Conservation (phyloP, 2,329 filamentous ascomycete species). For the Periconia sp. region DNA sequence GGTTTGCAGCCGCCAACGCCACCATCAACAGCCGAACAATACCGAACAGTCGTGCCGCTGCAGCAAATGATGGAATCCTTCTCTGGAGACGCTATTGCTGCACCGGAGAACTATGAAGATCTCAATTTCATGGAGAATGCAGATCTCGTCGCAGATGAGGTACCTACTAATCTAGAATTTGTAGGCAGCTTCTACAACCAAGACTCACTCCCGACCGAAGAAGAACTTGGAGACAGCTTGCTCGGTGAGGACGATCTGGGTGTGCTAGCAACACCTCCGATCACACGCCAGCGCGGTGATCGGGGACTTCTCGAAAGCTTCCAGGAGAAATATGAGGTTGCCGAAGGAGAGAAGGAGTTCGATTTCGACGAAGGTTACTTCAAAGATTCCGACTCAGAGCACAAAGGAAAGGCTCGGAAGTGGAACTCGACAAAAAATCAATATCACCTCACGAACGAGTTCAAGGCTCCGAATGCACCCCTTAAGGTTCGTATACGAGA, state of each 20-base stretch:
- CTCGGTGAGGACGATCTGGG: slow-evolving; percentile 49
- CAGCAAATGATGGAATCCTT: slow-evolving; percentile 90
- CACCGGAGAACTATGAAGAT: slow-evolving; percentile 62
- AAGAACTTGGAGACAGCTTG: slow-evolving; percentile 51
- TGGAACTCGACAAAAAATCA: slow-evolving; percentile 82
- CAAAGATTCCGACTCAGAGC: slow-evolving; percentile 60
- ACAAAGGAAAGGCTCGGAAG: slow-evolving; percentile 72
- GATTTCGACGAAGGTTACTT: slow-evolving; percentile 82
- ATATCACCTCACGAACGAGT: slow-evolving; percentile 70
- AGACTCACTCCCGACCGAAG: slow-evolving; percentile 47
- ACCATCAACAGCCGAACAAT: slow-evolving; percentile 82
- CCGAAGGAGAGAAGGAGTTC: slow-evolving; percentile 66
- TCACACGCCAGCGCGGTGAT: slow-evolving; percentile 39
- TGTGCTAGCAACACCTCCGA: slow-evolving; percentile 39
- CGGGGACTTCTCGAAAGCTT: slow-evolving; percentile 56
- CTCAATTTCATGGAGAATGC: slow-evolving; percentile 47
- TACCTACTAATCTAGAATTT: slow-evolving; percentile 51
- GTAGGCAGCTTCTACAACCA: slow-evolving; percentile 63
- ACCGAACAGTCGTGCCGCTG: slow-evolving; percentile 84
- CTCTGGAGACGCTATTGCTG: slow-evolving; percentile 80
- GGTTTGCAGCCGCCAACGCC: slow-evolving; percentile 83
- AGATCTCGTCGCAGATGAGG: slow-evolving; percentile 48
- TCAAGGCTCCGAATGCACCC: slow-evolving; percentile 70
- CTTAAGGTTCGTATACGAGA: slow-evolving; percentile 81
- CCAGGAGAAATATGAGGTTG: slow-evolving; percentile 60